These are phyloP conservation scores for Helichrysum umbraculigerum DNA, from an alignment of 129 eudicot genomes.

Conservation along the genomic window DNA sequence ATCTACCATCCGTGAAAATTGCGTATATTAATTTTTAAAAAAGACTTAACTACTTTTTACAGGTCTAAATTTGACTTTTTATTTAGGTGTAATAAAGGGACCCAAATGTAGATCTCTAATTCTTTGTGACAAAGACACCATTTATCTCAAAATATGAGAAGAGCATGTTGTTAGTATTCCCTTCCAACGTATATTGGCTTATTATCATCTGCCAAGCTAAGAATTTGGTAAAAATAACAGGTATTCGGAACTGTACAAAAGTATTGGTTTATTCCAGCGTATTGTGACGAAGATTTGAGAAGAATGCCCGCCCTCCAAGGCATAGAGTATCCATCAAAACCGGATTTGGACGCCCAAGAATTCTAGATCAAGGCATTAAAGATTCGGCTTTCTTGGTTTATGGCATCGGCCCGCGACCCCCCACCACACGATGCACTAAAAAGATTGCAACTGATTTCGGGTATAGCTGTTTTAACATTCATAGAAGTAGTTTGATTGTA, in stretches of 20 bases:
- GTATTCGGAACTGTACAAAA: slow-evolving; percentile 76
- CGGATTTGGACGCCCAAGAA: slow-evolving; percentile 81
- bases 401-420: slow-evolving; percentile 17
- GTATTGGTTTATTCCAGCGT: slow-evolving; percentile 86
- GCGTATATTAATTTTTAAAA: neutral
- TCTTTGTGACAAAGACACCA: neutral
- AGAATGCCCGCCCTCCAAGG: slow-evolving; percentile 92
- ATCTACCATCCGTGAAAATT: neutral
- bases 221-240: slow-evolving; percentile 31
- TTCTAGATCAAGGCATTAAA: slow-evolving; percentile 36
- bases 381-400: slow-evolving; percentile 3
- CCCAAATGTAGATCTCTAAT: neutral
- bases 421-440: slow-evolving; percentile 23
- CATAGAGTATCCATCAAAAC: slow-evolving; percentile 93
- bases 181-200: neutral
- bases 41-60: neutral
- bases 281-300: slow-evolving; percentile 85
- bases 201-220: neutral
- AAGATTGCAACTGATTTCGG: slow-evolving; percentile 25
- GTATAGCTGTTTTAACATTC: slow-evolving; percentile 24
- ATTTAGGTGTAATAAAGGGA: neutral
- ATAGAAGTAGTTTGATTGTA: slow-evolving; percentile 24
- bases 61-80: neutral
- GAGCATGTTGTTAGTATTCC: neutral
- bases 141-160: neutral